Evolutionary conservation across 768 basidiomycete species (phyloP).

Genomic region (Mycena haematopus): DNA sequence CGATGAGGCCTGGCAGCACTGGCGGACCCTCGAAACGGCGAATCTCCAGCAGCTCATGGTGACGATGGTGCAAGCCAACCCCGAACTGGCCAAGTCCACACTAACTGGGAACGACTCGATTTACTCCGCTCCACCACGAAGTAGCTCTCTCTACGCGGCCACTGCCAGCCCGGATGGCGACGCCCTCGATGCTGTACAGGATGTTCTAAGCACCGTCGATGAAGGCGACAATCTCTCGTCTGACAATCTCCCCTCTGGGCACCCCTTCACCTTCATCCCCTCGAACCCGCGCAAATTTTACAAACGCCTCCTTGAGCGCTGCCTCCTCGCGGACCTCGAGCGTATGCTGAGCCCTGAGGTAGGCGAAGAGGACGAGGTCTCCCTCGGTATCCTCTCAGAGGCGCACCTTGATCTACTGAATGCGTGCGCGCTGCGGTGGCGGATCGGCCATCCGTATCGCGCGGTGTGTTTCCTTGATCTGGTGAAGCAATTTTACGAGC

Average conservation of each 20-base stretch:
- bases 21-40: constrained; percentile 84
- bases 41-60: constrained; percentile 89
- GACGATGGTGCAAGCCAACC: constrained; percentile 83
- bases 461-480: too few species aligned
- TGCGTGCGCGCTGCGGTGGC: constrained; percentile 83
- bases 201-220: background rate
- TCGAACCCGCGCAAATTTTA: constrained; percentile 88
- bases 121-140: constrained; percentile 52
- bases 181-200: background rate
- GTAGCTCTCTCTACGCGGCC: constrained; percentile 55
- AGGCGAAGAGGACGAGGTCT: constrained; percentile 93
- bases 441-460: too few species aligned
- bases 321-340: constrained; percentile 85
- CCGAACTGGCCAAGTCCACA: constrained; percentile 82
- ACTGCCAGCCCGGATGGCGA: background rate
- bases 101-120: constrained; percentile 59
- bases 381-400: constrained; percentile 85
- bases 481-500: too few species aligned
- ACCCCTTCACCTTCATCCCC: constrained; percentile 83
- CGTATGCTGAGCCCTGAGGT: constrained; percentile 89
- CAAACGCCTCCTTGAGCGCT: constrained; percentile 80
- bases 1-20: constrained; percentile 83
- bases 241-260: background rate
- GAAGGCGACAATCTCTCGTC: background rate
- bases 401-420: constrained; percentile 83